Conservation (phyloP, 306 rosid genomes). For the Crataegus laevigata region DNA sequence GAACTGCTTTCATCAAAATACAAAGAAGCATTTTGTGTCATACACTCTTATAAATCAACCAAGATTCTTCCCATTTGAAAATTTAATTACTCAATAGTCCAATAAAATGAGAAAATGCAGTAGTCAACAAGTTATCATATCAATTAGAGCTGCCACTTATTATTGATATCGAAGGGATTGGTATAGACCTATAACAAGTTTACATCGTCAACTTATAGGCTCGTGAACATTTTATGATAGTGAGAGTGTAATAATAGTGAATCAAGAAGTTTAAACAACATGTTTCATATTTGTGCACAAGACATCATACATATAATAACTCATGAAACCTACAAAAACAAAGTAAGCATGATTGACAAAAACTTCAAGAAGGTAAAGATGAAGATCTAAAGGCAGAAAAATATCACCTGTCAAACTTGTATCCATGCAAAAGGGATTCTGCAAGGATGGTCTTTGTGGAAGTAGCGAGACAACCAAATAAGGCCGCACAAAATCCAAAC, state of each 20-base stretch:
- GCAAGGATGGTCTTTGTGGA: conserved; percentile 97
- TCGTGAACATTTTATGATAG: not conserved
- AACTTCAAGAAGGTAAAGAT: not conserved
- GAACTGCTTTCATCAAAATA: not conserved
- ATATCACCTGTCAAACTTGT: conserved; percentile 87
- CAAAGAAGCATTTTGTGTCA: not conserved
- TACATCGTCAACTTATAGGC: not conserved
- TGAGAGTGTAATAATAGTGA: not conserved
- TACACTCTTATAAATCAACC: not conserved
- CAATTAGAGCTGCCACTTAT: not conserved
- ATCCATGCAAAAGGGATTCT: conserved; percentile 84
- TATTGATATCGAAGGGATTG: not conserved
- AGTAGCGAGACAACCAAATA: conserved; percentile 94
- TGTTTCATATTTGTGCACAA: not conserved
- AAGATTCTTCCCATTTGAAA: not conserved
- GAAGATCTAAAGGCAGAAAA: not conserved
- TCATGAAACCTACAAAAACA: not conserved
- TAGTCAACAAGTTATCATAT: not conserved
- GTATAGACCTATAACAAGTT: not conserved
- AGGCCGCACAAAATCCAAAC: conserved; percentile 95
- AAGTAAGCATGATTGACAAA: not conserved
- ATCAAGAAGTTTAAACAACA: not conserved
- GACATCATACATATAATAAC: not conserved
- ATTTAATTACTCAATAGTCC: not conserved
- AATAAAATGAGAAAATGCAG: not conserved